Evolutionary conservation across 306 rosid species (phyloP).

Genomic region (Quercus mongolica): DNA sequence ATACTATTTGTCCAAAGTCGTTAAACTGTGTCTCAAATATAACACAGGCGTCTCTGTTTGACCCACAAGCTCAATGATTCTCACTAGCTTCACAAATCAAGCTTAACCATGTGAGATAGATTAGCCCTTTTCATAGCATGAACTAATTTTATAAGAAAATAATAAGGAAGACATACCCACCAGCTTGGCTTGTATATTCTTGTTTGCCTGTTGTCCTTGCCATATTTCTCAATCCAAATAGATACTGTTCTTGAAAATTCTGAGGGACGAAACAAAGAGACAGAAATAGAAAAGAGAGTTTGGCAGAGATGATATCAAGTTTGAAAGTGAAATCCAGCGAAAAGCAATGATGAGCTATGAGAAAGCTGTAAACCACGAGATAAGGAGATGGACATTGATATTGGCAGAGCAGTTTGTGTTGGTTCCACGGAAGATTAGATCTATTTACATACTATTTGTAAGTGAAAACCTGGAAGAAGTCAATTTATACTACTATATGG

Average conservation of each 20-base stretch:
- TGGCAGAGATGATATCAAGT: background rate
- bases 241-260: background rate
- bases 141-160: background rate
- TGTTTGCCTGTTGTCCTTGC: conserved; percentile 59
- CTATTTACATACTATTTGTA: background rate
- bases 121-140: background rate
- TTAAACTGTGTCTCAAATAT: background rate
- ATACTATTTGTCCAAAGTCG: background rate
- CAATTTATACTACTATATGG: conserved; percentile 2
- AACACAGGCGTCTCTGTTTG: background rate
- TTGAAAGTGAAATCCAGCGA: conserved; percentile 20
- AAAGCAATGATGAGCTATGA: background rate
- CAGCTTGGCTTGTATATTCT: conserved; percentile 90
- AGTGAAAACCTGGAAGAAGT: conserved; percentile 1
- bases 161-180: conserved; percentile 77
- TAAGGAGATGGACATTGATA: conserved; percentile 4
- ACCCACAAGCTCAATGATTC: background rate
- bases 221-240: conserved; percentile 32
- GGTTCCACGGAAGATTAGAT: conserved; percentile 7
- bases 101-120: background rate
- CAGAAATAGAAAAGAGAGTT: background rate
- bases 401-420: background rate
- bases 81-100: background rate
- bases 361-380: background rate
- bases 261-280: too few relatives aligned